Evolutionary conservation across 352 stramenopile species (phyloP).

Genomic region (Blastocystis hominis): DNA sequence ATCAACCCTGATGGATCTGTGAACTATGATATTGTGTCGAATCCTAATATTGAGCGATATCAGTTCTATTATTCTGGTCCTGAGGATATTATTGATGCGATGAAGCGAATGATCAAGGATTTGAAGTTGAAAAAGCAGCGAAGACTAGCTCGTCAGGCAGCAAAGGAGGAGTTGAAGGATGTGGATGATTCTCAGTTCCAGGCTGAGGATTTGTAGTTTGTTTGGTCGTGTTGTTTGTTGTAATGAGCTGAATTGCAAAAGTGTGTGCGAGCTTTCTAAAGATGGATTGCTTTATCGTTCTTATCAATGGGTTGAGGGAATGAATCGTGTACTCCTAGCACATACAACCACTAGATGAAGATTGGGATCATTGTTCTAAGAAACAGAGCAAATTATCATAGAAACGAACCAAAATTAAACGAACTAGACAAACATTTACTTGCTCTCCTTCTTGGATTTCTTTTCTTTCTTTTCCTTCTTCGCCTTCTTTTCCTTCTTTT

Average conservation of each 20-base stretch:
- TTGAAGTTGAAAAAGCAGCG: slow-evolving; percentile 34
- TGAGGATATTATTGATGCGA: slow-evolving; percentile 15
- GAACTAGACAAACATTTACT: background rate
- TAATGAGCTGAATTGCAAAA: background rate
- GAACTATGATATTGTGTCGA: slow-evolving; percentile 56
- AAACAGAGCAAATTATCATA: background rate
- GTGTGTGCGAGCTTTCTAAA: too few species aligned
- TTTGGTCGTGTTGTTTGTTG: background rate
- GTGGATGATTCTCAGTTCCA: slow-evolving; percentile 38
- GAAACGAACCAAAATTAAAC: background rate
- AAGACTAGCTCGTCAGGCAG: background rate
- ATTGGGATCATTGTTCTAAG: background rate
- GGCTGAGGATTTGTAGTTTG: slow-evolving; percentile 34
- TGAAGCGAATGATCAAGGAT: slow-evolving; percentile 56
- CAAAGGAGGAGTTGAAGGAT: background rate
- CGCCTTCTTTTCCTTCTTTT: slow-evolving; percentile 40
- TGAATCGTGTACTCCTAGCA: too few species aligned
- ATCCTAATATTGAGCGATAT: background rate
- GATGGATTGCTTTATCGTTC: too few species aligned
- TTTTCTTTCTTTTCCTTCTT: slow-evolving; percentile 57
- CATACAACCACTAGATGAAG: too few species aligned
- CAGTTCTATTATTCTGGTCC: slow-evolving; percentile 39
- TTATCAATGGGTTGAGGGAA: too few species aligned
- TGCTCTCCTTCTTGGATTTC: slow-evolving; percentile 11
- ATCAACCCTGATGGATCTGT: slow-evolving; percentile 56